Percentiles rank a stretch among this genome's conserved stretches.
phyloP scores from a whole-genome alignment of 352 stramenopile species.

The Phytophthora uliginosa region DNA sequence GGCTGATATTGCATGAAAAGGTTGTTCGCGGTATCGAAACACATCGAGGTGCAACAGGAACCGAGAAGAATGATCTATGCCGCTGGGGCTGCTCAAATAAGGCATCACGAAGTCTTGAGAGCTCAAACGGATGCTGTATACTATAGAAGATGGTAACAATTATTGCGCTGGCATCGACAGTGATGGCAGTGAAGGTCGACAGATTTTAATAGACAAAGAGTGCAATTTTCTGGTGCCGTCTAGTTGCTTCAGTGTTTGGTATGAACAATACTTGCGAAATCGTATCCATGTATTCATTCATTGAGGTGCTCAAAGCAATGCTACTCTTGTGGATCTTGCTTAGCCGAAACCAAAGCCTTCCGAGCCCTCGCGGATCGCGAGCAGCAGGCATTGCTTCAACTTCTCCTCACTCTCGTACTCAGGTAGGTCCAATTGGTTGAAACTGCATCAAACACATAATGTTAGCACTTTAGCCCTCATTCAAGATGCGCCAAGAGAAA shows the following conservation, averaged over 20 bases:
- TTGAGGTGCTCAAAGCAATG: slow-evolving; percentile 19
- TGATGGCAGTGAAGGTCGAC: too few species aligned
- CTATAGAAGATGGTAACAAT: too few species aligned
- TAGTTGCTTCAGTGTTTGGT: background rate
- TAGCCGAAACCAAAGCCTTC: slow-evolving; percentile 99
- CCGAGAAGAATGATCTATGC: too few species aligned
- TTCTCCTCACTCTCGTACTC: slow-evolving; percentile 98
- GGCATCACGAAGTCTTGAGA: too few species aligned
- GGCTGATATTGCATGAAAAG: too few species aligned
- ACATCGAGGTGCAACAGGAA: too few species aligned
- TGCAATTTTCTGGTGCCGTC: too few species aligned
- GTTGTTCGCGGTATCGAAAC: too few species aligned
- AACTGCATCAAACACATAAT: slow-evolving; percentile 68
- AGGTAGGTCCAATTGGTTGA: slow-evolving; percentile 99
- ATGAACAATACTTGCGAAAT: background rate
- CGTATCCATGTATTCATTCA: slow-evolving; percentile 19
- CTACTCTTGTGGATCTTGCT: slow-evolving; percentile 6
- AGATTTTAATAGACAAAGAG: too few species aligned
- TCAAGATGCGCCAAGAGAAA: background rate
- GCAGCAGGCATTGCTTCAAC: slow-evolving; percentile 97
- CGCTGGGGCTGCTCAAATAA: too few species aligned
- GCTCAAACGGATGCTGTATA: too few species aligned
- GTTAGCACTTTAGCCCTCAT: slow-evolving; percentile 13
- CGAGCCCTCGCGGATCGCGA: slow-evolving; percentile 98
- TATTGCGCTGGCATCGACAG: too few species aligned